A percentile compares a stretch with the other conserved stretches of the same genome.
These are phyloP conservation scores for Ustilago trichophora DNA, from an alignment of 1,284 basidiomycete genomes.

Conservation along the genomic window DNA sequence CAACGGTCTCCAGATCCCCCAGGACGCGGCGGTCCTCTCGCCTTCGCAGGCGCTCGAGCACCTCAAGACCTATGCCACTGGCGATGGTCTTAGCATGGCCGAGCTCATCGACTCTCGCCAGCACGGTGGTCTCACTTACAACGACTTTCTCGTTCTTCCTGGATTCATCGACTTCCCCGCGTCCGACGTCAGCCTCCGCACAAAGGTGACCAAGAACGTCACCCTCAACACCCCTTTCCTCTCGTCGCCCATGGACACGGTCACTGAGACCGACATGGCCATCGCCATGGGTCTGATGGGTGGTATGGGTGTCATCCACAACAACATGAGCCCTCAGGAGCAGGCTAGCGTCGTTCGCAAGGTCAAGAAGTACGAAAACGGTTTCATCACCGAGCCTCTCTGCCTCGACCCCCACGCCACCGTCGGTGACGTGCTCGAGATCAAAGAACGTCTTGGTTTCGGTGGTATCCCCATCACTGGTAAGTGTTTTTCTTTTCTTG, in stretches of 20 bases:
- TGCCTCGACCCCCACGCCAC: slow-evolving; percentile 79
- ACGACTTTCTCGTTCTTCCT: slow-evolving; percentile 71
- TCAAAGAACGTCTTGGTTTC: slow-evolving; percentile 92
- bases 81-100: slow-evolving; percentile 85
- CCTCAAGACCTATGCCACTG: slow-evolving; percentile 72
- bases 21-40: slow-evolving; percentile 47
- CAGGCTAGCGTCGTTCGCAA: slow-evolving; percentile 97
- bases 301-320: slow-evolving; percentile 98
- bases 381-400: slow-evolving; percentile 91
- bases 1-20: slow-evolving; percentile 38
- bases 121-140: slow-evolving; percentile 96
- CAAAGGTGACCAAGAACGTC: slow-evolving; percentile 88
- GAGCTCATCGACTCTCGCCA: slow-evolving; percentile 89
- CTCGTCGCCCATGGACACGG: slow-evolving; percentile 99
- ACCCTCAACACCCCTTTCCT: slow-evolving; percentile 94
- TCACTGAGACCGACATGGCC: slow-evolving; percentile 97
- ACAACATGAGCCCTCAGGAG: slow-evolving; percentile 86
- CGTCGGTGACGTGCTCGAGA: slow-evolving; percentile 90
- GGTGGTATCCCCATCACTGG: slow-evolving; percentile 98
- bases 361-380: slow-evolving; percentile 95
- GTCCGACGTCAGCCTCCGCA: slow-evolving; percentile 81
- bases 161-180: slow-evolving; percentile 95
- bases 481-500: slow-evolving; percentile 68
- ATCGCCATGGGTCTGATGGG: slow-evolving; percentile 75
- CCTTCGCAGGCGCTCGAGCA: slow-evolving; percentile 54